Conservation (phyloP, 768 basidiomycete species). For the Hirschioporus abietinus region DNA sequence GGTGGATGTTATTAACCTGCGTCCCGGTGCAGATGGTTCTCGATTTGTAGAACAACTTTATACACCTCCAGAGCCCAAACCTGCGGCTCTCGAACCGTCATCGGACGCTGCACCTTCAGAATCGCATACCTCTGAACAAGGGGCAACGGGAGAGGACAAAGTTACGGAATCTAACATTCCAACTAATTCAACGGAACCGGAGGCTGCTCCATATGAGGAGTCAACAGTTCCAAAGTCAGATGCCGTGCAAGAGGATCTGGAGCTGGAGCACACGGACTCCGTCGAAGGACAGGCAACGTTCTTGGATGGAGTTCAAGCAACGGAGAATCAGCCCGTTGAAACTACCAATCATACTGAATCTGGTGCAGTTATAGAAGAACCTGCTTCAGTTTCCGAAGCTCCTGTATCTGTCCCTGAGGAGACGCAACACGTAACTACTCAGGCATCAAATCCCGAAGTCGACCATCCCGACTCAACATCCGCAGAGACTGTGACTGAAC, state of each 20-base stretch:
- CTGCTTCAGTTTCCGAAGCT: conserved; percentile 3
- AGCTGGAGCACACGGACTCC: not conserved
- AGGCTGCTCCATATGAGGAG: not conserved
- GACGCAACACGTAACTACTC: conserved; percentile 1
- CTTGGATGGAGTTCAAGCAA: not conserved
- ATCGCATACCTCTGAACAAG: not conserved
- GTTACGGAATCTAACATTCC: not conserved
- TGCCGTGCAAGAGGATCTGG: not conserved
- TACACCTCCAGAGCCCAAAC: not conserved
- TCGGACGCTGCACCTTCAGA: not conserved
- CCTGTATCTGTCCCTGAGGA: conserved; percentile 2
- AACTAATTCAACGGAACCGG: not conserved
- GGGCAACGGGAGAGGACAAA: not conserved
- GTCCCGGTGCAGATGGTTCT: conserved; percentile 1
- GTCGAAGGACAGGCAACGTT: not conserved
- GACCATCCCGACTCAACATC: not conserved
- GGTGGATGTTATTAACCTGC: not conserved
- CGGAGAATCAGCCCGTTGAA: not conserved
- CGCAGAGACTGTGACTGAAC: not conserved
- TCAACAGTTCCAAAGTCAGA: not conserved
- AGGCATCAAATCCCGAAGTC: conserved; percentile 1
- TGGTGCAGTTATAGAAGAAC: conserved; percentile 6
- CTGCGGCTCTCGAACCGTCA: not conserved
- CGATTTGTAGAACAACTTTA: conserved; percentile 1
- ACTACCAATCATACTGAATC: not conserved